Evolutionary conservation across 129 eudicot genomes (phyloP), one percentile per base, ranked within the genome.

Genomic region (Lactuca saligna): DNA sequence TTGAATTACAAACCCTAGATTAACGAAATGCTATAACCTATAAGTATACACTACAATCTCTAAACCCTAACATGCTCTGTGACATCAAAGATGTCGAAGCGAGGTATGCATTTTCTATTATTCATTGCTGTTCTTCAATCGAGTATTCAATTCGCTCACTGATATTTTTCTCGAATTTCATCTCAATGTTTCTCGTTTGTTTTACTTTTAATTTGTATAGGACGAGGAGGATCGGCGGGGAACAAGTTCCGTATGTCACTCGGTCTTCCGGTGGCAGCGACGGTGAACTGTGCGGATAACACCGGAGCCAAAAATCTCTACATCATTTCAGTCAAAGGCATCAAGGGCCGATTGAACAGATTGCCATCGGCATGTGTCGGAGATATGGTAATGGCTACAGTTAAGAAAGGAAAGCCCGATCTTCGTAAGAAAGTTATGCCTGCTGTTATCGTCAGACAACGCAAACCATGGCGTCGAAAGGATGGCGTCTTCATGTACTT

Each of bases 251-350:
- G 92, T 44, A 86, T 86, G 93, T 83, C 93, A 5, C 88, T 86
- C 39, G 93, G 88, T 68, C 75, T 87, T 48, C 89, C 93, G 67
- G 89, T 87, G 89, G 93, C 89, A 13, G 93, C 88, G 59, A 86
- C 88, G 71, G 88, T 83, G 57, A 86, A 86, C 76, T 86, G 88
- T 59, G 88, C 88, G 3, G 92, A 86, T 54, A 86, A 83, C 78
- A 83, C 88, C 0, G 91, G 91, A 2, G 91, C 91, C 1, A 86
- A 86, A 83, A 82, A 86, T 63, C 77, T 86, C 1, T 80, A 83
- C 80, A 83, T 86, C 6, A 86, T 86, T 3, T 83, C 88, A 9
- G 86, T 86, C 34, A 86, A 86, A 79, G 88, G 88, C 2, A 83
- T 86, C 39, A 80, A 75, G 83, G 90, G 86, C 4, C 62, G 87